A percentile compares a stretch with the other conserved stretches of the same genome.
Conservation (phyloP, 345 rosid genomes). For the Cardamine occulta region DNA sequence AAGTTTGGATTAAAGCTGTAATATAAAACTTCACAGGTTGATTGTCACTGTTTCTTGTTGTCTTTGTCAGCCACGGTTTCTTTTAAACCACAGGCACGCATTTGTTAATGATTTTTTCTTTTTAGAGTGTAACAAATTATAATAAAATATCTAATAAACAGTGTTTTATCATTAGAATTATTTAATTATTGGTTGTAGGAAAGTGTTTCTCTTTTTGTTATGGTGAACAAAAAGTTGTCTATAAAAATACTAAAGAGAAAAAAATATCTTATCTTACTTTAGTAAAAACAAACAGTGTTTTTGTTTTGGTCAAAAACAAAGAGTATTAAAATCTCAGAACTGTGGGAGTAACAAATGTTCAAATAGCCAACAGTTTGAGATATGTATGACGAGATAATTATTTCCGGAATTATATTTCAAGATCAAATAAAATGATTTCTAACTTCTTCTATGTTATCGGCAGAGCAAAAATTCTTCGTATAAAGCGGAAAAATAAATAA, state of each 20-base stretch:
- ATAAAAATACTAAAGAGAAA: neutral
- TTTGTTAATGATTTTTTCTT: neutral
- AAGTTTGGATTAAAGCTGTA: constrained; percentile 11
- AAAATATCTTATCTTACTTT: neutral
- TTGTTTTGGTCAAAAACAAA: neutral
- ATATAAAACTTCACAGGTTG: neutral
- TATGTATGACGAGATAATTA: neutral
- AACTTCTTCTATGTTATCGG: neutral
- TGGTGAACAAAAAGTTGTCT: constrained; percentile 16
- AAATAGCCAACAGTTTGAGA: neutral
- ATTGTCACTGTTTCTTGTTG: neutral
- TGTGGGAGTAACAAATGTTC: neutral
- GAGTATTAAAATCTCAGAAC: neutral
- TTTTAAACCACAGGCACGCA: neutral
- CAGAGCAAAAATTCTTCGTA: neutral
- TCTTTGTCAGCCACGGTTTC: neutral
- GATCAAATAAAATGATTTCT: neutral
- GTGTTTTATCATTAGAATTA: neutral
- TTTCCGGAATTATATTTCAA: neutral
- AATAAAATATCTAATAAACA: neutral
- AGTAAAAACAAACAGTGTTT: neutral
- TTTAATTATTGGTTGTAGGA: neutral
- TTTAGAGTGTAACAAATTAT: neutral
- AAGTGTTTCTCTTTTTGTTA: neutral
- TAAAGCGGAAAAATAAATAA: neutral